phyloP scores from a whole-genome alignment of 176 grass and related monocot species.

The Typha latifolia region DNA sequence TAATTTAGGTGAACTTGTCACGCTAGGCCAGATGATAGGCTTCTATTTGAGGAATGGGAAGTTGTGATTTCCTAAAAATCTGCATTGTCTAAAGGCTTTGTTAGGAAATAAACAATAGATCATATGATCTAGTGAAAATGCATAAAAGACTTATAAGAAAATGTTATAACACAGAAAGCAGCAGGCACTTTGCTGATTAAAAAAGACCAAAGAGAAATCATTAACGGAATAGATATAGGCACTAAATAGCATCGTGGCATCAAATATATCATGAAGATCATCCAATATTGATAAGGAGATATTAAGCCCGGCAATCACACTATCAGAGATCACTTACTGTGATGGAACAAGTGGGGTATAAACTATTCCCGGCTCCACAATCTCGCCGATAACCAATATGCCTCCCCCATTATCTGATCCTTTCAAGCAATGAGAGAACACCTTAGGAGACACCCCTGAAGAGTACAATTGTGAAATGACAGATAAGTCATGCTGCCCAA shows the following conservation, averaged over 20 bases:
- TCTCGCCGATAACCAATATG: conserved; percentile 87
- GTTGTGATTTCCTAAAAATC: no score
- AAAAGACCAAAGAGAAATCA: background rate
- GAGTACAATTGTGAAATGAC: conserved; percentile 76
- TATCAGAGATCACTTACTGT: conserved; percentile 52
- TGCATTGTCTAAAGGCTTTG: no score
- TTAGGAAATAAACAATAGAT: background rate
- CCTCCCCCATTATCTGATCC: conserved; percentile 86
- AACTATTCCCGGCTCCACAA: conserved; percentile 80
- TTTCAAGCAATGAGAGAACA: conserved; percentile 95
- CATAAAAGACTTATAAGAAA: background rate
- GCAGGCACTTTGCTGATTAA: background rate
- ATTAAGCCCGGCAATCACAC: background rate
- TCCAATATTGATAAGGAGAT: background rate
- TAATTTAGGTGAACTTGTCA: background rate
- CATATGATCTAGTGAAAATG: background rate
- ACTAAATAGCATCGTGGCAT: no score
- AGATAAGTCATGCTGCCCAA: conserved; percentile 75
- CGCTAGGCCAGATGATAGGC: background rate
- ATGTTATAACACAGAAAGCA: background rate
- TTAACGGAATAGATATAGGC: background rate
- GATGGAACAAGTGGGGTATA: conserved; percentile 89
- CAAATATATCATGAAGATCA: background rate
- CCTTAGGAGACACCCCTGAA: conserved; percentile 62
- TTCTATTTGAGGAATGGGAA: background rate